Evolutionary conservation across 176 grass and related monocot species (phyloP).

Genomic region (Carex myosuroides): DNA sequence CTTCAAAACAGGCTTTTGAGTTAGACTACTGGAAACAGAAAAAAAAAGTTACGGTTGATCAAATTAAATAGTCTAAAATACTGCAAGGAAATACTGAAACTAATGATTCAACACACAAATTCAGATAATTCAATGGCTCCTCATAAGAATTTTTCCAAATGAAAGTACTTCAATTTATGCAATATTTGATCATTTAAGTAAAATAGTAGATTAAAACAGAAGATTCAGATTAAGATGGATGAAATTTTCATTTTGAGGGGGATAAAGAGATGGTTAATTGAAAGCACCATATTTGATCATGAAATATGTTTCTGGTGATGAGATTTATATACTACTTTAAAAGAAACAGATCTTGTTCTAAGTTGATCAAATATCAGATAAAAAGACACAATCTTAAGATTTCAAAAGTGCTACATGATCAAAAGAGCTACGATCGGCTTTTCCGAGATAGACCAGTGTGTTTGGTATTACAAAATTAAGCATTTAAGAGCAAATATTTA

Average conservation of each 20-base stretch:
- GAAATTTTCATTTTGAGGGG: not conserved
- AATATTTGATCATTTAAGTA: not conserved
- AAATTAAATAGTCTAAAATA: not conserved
- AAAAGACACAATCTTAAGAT: not conserved
- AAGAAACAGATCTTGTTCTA: not conserved
- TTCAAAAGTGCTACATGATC: not conserved
- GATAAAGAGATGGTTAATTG: not conserved
- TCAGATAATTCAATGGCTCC: not conserved
- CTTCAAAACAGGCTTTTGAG: not conserved
- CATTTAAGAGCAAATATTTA: not conserved
- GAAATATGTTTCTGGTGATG: not conserved
- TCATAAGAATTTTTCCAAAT: not conserved
- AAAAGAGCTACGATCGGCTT: not conserved
- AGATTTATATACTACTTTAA: not conserved
- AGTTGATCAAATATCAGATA: not conserved
- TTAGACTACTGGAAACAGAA: not conserved
- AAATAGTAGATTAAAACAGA: not conserved
- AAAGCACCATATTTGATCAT: not conserved
- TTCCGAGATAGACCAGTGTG: not conserved
- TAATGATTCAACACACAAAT: not conserved
- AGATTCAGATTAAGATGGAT: not conserved
- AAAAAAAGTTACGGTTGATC: not conserved
- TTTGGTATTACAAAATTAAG: not conserved
- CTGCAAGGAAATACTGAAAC: not conserved
- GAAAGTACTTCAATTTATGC: not conserved